Base-by-base conservation (phyloP, 441 rosid genomes). In the Gossypium schwendimanii region DNA sequence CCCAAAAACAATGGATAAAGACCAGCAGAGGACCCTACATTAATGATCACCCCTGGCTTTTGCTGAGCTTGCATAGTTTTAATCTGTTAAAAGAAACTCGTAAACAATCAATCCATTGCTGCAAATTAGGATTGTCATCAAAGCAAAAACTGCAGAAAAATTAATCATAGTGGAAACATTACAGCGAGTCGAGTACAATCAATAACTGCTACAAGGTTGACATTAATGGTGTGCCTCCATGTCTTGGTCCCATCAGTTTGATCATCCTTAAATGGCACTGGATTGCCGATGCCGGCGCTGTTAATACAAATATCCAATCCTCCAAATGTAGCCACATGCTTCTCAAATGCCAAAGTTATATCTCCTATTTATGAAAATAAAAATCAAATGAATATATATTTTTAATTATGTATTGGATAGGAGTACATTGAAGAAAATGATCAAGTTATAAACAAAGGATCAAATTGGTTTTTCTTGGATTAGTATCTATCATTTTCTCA, bases 1-100 rank as follows among this genome's bases (percentile, higher is more conserved):
- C 90, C 97, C 3, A 0, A 0, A 60, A 72, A 23, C 85, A 74
- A 49, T 36, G 99, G 99, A 85, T 93, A 91, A 72, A 93, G 94
- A 69, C 98, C 99, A 0, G 96, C 70, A 78, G 97, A 81, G 69
- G 99, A 96, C n/a, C 97, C 97, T 81, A 96, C 5, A 81, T 96
- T 96, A 75, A 96, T 86, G 74, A 96, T 96, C 53, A 86, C 97
- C 65, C 98, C 98, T 33, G 98, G 92, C 80, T 83, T 96, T 79
- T 86, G 75, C 71, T 81, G 75, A 33, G 86, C 87, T 87, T 81
- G 85, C 97, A 93, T 93, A 60, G 84, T 77, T 71, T 82, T 87
- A 78, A 93, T 83, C 99, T 95, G 87, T 74, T 74, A 21, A 76
- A 67, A 72, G 17, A 2, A 36, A 2, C 75, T 20, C 39, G 9